Base-by-base conservation (phyloP, 2,329 filamentous ascomycete species). In the Fusarium illudens region DNA sequence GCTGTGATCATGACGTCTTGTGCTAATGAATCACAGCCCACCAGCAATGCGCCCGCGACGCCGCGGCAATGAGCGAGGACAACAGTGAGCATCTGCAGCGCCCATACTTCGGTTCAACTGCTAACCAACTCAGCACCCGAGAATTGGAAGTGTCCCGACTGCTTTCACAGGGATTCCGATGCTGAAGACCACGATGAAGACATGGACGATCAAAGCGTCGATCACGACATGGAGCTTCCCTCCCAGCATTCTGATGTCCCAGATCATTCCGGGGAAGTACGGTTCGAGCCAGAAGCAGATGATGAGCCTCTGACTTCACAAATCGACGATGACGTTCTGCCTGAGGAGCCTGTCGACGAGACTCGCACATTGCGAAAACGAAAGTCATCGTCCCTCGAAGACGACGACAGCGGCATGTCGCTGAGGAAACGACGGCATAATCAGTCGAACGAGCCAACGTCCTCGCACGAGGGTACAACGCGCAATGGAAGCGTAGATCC, bases 1-100 rank as follows among this genome's bases (percentile, higher is more conserved):
- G 54, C 19, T 27, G 29, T 34, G 67, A 64, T 62, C 59, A 64
- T 67, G 56, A 37, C 70, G 75, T 36, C 37, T 11, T 10, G 27
- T 6, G 27, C 81, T 84, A 73, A 86, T 76, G 67, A 60, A 79
- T 74, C 82, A 76, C 82, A 97, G 95, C 94, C 75, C 95, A 98
- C 83, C 90, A 91, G 78, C 91, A 96, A 86, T 97, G 95, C 81
- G 94, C 93, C 61, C 89, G 91, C 75, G 87, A 91, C 76, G 87
- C 88, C 81, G 78, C 72, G 17, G 77, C 78, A 12, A 73, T 80
- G 73, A 79, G 71, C 22, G 74, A 75, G 49, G 62, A 72, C 20
- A 79, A 79, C 22, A 67, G 78, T 80, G 62, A 59, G 76, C 70
- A 6, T 3, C 8, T 13, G 8, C n/a, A 7, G 10, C 19, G 6